phyloP scores from a whole-genome alignment of 2,329 filamentous ascomycete genomes.

The Myriosclerotinia scirpicola region DNA sequence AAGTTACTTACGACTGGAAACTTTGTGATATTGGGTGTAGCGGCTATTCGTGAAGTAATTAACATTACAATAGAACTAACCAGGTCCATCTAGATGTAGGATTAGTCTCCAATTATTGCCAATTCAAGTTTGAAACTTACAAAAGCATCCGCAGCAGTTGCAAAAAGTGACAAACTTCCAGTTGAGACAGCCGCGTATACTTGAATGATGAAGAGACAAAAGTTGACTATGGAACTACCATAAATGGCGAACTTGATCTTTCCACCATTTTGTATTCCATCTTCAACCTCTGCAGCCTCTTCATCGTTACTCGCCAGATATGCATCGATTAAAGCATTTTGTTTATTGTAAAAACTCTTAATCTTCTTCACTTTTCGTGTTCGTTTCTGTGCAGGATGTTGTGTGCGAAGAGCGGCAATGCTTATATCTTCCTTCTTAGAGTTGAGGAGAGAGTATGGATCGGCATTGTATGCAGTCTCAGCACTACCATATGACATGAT shows the following conservation, averaged over 20 bases:
- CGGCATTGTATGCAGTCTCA: slow-evolving; percentile 26
- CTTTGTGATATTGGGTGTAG: slow-evolving; percentile 52
- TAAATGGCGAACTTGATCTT: slow-evolving; percentile 49
- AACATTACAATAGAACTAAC: slow-evolving; percentile 83
- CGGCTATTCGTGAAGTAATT: slow-evolving; percentile 82
- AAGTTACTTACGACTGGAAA: slow-evolving; percentile 19
- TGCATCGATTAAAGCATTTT: slow-evolving; percentile 51
- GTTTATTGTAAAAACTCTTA: slow-evolving; percentile 49
- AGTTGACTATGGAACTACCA: slow-evolving; percentile 74
- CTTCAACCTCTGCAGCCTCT: slow-evolving; percentile 52
- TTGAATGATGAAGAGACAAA: slow-evolving; percentile 76
- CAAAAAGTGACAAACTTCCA: slow-evolving; percentile 91
- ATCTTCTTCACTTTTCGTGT: slow-evolving; percentile 42
- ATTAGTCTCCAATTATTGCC: neutral
- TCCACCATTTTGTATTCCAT: slow-evolving; percentile 41
- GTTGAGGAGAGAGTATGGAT: slow-evolving; percentile 42
- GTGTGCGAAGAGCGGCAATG: slow-evolving; percentile 49
- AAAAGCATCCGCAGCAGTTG: slow-evolving; percentile 92
- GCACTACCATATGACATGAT: slow-evolving; percentile 1
- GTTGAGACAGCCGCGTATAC: slow-evolving; percentile 86
- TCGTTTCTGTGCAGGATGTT: slow-evolving; percentile 48
- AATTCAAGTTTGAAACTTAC: neutral
- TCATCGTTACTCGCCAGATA: slow-evolving; percentile 58
- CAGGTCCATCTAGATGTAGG: slow-evolving; percentile 54
- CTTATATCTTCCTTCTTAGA: slow-evolving; percentile 40